These are phyloP conservation scores for Galeopsis tetrahit DNA, from an alignment of 257 asterid species.

Conservation along the genomic window DNA sequence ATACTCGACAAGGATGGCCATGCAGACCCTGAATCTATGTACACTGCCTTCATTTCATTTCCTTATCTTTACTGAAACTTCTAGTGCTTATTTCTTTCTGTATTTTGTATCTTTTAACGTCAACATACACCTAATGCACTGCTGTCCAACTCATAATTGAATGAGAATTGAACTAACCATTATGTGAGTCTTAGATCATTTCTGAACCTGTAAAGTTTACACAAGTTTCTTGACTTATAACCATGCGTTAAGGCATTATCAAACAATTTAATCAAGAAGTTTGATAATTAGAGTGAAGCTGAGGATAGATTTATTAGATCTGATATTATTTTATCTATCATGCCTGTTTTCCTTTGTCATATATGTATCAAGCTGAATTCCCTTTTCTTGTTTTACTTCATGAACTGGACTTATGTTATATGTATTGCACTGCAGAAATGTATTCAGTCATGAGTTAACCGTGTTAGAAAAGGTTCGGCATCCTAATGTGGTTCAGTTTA, in stretches of 20 bases:
- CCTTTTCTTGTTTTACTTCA: constrained; percentile 19
- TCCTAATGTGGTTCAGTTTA: constrained; percentile 96
- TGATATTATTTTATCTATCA: background rate
- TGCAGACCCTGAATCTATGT: constrained; percentile 81
- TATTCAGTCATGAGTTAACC: constrained; percentile 83
- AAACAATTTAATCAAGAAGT: background rate
- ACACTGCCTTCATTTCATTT: constrained; percentile 34
- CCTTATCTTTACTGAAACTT: constrained; percentile 20
- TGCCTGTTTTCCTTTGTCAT: constrained; percentile 18
- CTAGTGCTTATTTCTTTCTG: constrained; percentile 9
- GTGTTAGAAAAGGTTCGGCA: constrained; percentile 93
- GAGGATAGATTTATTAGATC: background rate
- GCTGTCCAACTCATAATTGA: constrained; percentile 8
- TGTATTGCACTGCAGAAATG: constrained; percentile 62
- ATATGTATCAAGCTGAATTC: constrained; percentile 10
- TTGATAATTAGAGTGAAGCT: constrained; percentile 15
- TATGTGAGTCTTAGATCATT: background rate
- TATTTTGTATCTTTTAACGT: constrained; percentile 1
- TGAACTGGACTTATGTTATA: constrained; percentile 33
- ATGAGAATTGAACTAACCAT: constrained; percentile 21
- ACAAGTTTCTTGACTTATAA: constrained; percentile 19
- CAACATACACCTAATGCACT: constrained; percentile 19
- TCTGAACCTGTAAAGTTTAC: constrained; percentile 2
- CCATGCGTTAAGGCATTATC: background rate
- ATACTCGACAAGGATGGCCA: constrained; percentile 89